Conservation (phyloP, 78 protist species). For the Salpingoeca rosetta region DNA sequence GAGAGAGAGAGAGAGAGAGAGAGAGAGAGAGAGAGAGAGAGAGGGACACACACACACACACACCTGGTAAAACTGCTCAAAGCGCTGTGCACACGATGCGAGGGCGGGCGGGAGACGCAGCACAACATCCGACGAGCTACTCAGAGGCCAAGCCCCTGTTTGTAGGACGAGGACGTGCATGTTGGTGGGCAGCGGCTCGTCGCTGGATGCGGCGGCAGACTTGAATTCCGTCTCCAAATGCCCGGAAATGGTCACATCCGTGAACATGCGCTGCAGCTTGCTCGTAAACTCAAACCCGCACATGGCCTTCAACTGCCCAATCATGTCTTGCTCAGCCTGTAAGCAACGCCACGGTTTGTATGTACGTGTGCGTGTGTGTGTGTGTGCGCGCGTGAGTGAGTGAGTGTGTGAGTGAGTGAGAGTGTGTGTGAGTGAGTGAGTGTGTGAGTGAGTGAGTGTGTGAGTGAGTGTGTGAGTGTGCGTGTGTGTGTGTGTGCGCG, state of each 20-base stretch:
- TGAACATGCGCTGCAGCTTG: conserved; percentile 72
- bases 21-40: neutral
- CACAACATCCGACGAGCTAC: conserved; percentile 33
- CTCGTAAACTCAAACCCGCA: conserved; percentile 73
- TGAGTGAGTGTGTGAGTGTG: too few species aligned
- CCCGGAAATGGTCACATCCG: conserved; percentile 53
- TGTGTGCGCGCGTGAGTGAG: too few species aligned
- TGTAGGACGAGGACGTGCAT: conserved; percentile 52
- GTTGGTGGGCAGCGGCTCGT: conserved; percentile 21
- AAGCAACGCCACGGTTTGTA: too few species aligned
- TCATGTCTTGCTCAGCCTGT: neutral
- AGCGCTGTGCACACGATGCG: neutral
- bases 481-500: too few species aligned
- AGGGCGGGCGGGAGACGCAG: conserved; percentile 40
- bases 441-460: too few species aligned
- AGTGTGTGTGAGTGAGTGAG: too few species aligned
- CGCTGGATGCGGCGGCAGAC: neutral
- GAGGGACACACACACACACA: neutral
- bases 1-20: neutral
- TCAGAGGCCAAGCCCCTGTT: conserved; percentile 72
- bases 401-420: too few species aligned
- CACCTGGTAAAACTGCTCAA: conserved; percentile 6
- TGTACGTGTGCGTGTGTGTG: too few species aligned
- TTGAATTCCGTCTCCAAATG: neutral
- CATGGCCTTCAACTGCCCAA: neutral